Percentiles rank a stretch among this genome's conserved stretches.
phyloP scores from a whole-genome alignment of 75 land plant species.

The Pinus tabuliformis region DNA sequence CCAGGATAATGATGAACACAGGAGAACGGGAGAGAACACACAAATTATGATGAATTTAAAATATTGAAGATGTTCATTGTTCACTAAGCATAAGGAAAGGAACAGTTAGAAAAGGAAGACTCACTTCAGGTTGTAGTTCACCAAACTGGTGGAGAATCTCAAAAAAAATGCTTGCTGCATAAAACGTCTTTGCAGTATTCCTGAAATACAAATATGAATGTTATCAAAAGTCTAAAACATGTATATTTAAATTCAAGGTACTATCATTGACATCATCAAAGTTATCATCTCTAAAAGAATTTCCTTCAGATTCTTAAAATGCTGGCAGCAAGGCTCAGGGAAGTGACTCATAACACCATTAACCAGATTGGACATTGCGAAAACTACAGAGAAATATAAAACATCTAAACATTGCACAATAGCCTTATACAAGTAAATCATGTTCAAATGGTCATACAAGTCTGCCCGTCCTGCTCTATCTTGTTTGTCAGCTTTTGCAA shows the following conservation, averaged over 20 bases:
- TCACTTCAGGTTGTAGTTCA: slow-evolving; percentile 87
- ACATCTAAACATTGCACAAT: not conserved
- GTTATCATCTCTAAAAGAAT: not conserved
- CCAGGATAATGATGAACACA: too few species aligned
- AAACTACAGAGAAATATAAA: not conserved
- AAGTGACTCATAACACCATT: not conserved
- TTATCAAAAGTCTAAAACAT: not conserved
- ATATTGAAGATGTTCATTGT: not conserved
- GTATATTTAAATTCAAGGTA: not conserved
- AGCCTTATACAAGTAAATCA: not conserved
- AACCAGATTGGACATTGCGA: not conserved
- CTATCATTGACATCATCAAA: not conserved
- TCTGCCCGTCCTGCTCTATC: slow-evolving; percentile 98
- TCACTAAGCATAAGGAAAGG: slow-evolving; percentile 1
- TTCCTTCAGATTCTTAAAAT: not conserved
- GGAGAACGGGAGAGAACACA: too few species aligned
- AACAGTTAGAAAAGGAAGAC: not conserved
- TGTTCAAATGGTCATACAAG: slow-evolving; percentile 42
- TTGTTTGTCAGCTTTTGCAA: slow-evolving; percentile 96
- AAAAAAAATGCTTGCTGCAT: slow-evolving; percentile 97
- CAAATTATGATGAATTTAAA: too few species aligned
- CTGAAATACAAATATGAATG: slow-evolving; percentile 36
- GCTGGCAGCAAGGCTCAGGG: too few species aligned
- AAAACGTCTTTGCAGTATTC: slow-evolving; percentile 95
- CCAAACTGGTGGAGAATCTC: slow-evolving; percentile 95